Conservation (phyloP, 805 yeast species). For the Grigorovia transvaalensis region DNA sequence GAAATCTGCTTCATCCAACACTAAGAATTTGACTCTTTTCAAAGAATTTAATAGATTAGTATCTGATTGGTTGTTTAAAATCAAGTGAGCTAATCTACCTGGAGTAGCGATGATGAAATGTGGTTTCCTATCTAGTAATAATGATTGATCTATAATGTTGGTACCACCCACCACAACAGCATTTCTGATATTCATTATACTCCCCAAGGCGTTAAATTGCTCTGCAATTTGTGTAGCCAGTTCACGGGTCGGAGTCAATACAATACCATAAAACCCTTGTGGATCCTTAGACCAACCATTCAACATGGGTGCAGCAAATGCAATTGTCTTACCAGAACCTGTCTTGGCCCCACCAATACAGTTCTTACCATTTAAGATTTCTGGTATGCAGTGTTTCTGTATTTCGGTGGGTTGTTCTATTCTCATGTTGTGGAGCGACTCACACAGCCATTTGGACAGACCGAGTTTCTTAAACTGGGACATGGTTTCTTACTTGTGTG, state of each 20-base stretch:
- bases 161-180: constrained; percentile 89
- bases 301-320: constrained; percentile 96
- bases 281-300: constrained; percentile 95
- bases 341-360: constrained; percentile 98
- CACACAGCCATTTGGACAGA: constrained; percentile 76
- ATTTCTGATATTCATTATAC: constrained; percentile 76
- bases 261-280: constrained; percentile 78
- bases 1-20: constrained; percentile 94
- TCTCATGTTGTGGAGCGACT: constrained; percentile 70
- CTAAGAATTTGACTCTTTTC: constrained; percentile 66
- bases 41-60: constrained; percentile 48
- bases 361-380: constrained; percentile 61
- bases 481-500: too few relatives aligned
- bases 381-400: constrained; percentile 83
- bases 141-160: constrained; percentile 80
- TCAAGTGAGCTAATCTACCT: constrained; percentile 90
- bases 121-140: constrained; percentile 71
- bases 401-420: constrained; percentile 77
- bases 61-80: constrained; percentile 79
- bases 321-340: constrained; percentile 95
- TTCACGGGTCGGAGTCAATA: constrained; percentile 88
- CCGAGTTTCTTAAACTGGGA: constrained; percentile 51
- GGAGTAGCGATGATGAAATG: constrained; percentile 97
- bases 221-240: constrained; percentile 95
- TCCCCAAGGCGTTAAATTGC: constrained; percentile 88